Base-by-base conservation (phyloP, 2,329 filamentous ascomycete species). In the Leptodontidium sp. region DNA sequence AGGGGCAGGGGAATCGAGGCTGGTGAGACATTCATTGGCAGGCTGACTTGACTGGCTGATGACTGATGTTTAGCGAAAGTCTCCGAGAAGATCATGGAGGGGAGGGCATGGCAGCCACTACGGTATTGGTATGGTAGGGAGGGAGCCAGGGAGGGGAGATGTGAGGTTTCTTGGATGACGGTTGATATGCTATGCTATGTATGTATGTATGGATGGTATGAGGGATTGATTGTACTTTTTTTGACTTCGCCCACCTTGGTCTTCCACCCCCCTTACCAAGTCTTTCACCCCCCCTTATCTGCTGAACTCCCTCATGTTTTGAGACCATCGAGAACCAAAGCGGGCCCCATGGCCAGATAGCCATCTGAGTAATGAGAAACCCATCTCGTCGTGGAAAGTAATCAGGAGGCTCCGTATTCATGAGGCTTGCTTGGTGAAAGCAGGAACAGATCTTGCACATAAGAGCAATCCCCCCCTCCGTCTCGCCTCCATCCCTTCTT, bases 31-130 rank as follows among this genome's bases (percentile, higher is more conserved):
- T 62, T 38, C 29, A 62, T 52, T 63, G 29, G 29, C 32, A 32
- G 58, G 58, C 58, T 61, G 58, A 61, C 58, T 47, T 63, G 61
- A 63, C 61, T 52, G 61, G 61, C 47, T 63, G 47, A 24, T 63
- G 61, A 63, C 58, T 61, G 58, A 17, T 29, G 12, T 61, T 45
- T 49, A 26, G 61, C 55, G 55, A 58, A 15, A 24, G 35, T 32
- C 32, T 21, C 35, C 55, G 55, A 24, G 35, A 38, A 58, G 55
- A 58, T 14, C 55, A 58, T 58, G 35, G 55, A 58, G 35, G 55
- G 35, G 35, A 9, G n/a, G 32, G 35, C 55, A 58, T 58, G 32
- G 55, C 26, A 55, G 21, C 21, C 15, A 15, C 35, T 43, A 32
- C 29, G 29, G 29, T 32, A 58, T 58, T 58, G 55, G 29, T 32